These are phyloP conservation scores for Sclerotinia trifoliorum DNA, from an alignment of 2,329 filamentous ascomycete species.

Conservation along the genomic window DNA sequence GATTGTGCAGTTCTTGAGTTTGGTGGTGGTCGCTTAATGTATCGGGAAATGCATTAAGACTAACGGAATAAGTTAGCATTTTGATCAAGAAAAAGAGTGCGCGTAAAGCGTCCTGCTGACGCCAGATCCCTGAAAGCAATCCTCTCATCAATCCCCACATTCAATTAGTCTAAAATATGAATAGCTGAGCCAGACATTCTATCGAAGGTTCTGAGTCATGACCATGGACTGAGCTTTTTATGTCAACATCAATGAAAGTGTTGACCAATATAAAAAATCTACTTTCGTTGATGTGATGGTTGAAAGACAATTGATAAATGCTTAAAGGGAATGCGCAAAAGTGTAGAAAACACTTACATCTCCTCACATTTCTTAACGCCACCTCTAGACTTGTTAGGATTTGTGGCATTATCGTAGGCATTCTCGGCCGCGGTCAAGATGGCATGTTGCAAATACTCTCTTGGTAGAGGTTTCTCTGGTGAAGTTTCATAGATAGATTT, in stretches of 20 bases:
- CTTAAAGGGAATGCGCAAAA: background rate
- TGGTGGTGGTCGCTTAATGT: conserved; percentile 54
- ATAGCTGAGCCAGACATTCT: background rate
- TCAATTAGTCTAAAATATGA: background rate
- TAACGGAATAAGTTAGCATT: conserved; percentile 39
- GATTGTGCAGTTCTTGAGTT: conserved; percentile 57
- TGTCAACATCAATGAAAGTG: background rate
- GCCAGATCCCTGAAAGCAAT: background rate
- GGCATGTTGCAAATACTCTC: conserved; percentile 55
- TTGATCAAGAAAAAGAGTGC: background rate
- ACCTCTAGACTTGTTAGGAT: conserved; percentile 73
- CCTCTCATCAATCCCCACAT: background rate
- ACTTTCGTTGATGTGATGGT: background rate
- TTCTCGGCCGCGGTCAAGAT: conserved; percentile 64
- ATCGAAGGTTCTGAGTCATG: background rate
- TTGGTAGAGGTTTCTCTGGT: conserved; percentile 49
- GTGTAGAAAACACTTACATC: conserved; percentile 52
- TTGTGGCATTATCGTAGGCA: conserved; percentile 78
- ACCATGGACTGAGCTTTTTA: background rate
- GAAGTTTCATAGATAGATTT: conserved; percentile 59
- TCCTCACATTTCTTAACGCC: conserved; percentile 76
- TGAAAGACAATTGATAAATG: background rate
- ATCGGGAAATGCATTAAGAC: conserved; percentile 62
- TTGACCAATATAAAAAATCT: background rate
- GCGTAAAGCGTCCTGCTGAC: background rate